Conservation (phyloP, 169 alveolate species). For the Sarcocystis neurona region DNA sequence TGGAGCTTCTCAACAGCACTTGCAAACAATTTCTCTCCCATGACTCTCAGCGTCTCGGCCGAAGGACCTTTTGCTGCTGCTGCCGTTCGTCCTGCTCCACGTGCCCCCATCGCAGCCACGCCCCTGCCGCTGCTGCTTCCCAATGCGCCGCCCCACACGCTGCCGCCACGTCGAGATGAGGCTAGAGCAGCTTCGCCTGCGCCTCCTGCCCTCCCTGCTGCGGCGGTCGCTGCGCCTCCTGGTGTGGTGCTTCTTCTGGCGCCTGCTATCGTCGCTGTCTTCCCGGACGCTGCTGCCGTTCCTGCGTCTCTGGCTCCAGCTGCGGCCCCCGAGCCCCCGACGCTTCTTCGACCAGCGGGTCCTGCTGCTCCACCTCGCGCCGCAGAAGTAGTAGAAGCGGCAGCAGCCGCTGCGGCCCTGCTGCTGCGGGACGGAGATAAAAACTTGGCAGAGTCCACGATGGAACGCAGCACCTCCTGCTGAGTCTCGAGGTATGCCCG, state of each 20-base stretch:
- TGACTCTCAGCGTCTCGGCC: neutral
- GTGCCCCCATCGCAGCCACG: no score
- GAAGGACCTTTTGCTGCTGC: neutral
- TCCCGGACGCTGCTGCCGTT: no score
- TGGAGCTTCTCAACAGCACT: neutral
- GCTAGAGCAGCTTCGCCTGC: no score
- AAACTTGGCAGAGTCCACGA: neutral
- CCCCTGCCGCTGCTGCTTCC: neutral
- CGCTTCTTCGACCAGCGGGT: neutral
- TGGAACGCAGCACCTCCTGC: neutral
- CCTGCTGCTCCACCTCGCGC: neutral
- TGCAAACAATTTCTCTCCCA: neutral
- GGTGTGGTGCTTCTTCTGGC: no score
- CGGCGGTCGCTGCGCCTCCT: no score
- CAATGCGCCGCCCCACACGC: no score
- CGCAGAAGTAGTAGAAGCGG: neutral
- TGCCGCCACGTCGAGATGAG: no score
- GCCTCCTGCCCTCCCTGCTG: no score
- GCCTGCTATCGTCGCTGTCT: no score
- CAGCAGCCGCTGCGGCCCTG: neutral
- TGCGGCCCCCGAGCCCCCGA: neutral
- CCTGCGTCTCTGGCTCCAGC: neutral
- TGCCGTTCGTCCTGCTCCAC: neutral
- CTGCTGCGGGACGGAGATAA: no score
- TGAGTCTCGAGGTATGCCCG: neutral